phyloP scores from a whole-genome alignment of 352 stramenopile species.

The Blastocystis sp. region DNA sequence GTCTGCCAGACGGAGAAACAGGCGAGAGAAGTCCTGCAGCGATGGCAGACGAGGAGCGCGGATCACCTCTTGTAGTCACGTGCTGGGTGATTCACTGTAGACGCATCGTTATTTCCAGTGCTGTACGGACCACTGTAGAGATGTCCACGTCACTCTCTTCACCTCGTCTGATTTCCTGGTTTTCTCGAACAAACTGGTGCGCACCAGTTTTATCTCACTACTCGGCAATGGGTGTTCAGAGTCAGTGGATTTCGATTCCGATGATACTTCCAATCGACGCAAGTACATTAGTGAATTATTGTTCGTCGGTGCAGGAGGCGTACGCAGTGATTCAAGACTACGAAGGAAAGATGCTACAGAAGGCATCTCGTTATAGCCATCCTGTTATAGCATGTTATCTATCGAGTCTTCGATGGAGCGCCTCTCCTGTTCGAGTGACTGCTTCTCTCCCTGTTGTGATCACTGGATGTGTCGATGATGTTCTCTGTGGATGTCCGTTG shows the following conservation, averaged over 20 bases:
- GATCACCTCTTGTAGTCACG: not conserved
- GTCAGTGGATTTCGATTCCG: conserved; percentile 68
- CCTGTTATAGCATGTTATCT: not conserved
- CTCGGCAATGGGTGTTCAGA: conserved; percentile 62
- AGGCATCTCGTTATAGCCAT: not conserved
- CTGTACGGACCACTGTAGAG: not conserved
- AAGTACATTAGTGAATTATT: not conserved
- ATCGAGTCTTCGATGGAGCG: not conserved
- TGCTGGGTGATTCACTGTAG: not conserved
- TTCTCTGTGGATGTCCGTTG: not conserved
- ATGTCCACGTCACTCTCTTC: not conserved
- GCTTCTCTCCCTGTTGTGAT: not conserved
- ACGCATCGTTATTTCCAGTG: not conserved
- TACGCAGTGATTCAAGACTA: not conserved
- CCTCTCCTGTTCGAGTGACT: not conserved
- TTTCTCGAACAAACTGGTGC: not conserved
- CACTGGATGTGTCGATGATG: not conserved
- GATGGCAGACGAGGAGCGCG: not conserved
- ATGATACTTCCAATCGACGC: conserved; percentile 62
- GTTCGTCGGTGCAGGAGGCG: not conserved
- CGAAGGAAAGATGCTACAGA: conserved; percentile 16
- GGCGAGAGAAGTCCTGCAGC: not conserved
- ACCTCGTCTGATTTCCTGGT: not conserved
- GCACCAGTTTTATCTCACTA: conserved; percentile 62
- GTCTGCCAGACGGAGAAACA: not conserved